Base-by-base conservation (phyloP, 768 basidiomycete genomes). In the Mycena galericulata region DNA sequence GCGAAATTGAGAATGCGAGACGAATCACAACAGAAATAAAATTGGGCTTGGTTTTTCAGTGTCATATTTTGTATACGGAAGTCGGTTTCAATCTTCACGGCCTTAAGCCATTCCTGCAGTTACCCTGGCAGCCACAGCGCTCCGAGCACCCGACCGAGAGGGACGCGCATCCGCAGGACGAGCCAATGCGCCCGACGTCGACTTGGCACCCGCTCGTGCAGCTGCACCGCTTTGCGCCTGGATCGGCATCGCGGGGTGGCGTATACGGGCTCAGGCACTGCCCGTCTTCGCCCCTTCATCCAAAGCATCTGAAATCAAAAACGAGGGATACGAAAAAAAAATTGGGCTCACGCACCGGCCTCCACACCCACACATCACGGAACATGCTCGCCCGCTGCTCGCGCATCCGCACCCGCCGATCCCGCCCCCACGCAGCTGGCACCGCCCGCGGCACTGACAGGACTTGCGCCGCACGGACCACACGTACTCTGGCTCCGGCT, bases 331-430 rank as follows among this genome's bases (percentile, higher is more conserved):
- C n/a, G n/a, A n/a, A n/a, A 41, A 30, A 18, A 11, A 41, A 40
- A 40, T 32, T 50, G 17, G 17, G 17, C n/a, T 11, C 47, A 34
- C 46, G n/a, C 15, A 61, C 59, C 59, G 49, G 4, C 61, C 61
- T 41, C 61, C 61, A 43, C 61, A 62, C 9, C 61, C 61, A 22
- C 61, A 62, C 40, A 27, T 40, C 10, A 62, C 38, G 15, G 61
- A 62, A 34, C 61, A 62, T 24, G 49, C 61, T 12, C 17, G 15
- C 2, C 61, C 61, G n/a, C 20, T 41, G 40, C 49, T 62, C 4
- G 61, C 61, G 49, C 61, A 62, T 4, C 61, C 61, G n/a, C 61
- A 62, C 11, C 61, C 61, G 18, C 61, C 49, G 22, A 62, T 62
- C 12, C 49, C 61, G 1, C 61, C 61, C 11, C 61, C 61, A 17